A percentile compares a stretch with the other conserved stretches of the same genome.
These are phyloP conservation scores for Dactylorhiza incarnata DNA, from an alignment of 106 monocot species.

Conservation along the genomic window DNA sequence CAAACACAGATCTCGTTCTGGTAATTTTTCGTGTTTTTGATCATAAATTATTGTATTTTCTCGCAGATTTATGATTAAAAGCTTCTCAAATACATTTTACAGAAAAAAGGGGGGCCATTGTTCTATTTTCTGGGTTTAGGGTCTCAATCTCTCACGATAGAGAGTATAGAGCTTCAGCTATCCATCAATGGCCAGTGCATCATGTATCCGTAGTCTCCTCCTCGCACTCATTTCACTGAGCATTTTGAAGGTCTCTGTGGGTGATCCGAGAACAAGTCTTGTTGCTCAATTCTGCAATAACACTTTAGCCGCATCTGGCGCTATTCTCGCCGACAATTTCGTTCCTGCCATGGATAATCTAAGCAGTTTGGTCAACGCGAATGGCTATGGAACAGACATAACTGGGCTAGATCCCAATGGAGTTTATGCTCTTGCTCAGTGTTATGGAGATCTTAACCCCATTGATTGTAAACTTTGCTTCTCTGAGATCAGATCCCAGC, in stretches of 20 bases:
- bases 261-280: slow-evolving; percentile 30
- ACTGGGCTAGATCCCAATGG: slow-evolving; percentile 28
- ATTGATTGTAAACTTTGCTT: slow-evolving; percentile 53
- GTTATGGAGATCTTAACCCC: slow-evolving; percentile 34
- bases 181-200: neutral
- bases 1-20: neutral
- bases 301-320: slow-evolving; percentile 8
- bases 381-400: slow-evolving; percentile 35
- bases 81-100: neutral
- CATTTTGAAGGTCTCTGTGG: slow-evolving; percentile 11
- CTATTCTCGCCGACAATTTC: slow-evolving; percentile 33
- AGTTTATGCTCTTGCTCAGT: slow-evolving; percentile 47
- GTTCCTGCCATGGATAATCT: slow-evolving; percentile 51
- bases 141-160: neutral
- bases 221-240: neutral
- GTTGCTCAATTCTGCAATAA: slow-evolving; percentile 21
- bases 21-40: neutral
- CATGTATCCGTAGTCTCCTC: neutral
- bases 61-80: neutral
- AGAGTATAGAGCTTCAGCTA: neutral
- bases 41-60: neutral
- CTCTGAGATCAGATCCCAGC: slow-evolving; percentile 42
- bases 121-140: neutral
- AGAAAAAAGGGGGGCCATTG: neutral
- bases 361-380: slow-evolving; percentile 20